These are phyloP conservation scores for Austroboletus sp. DNA, from an alignment of 1,284 basidiomycete genomes.

Conservation along the genomic window DNA sequence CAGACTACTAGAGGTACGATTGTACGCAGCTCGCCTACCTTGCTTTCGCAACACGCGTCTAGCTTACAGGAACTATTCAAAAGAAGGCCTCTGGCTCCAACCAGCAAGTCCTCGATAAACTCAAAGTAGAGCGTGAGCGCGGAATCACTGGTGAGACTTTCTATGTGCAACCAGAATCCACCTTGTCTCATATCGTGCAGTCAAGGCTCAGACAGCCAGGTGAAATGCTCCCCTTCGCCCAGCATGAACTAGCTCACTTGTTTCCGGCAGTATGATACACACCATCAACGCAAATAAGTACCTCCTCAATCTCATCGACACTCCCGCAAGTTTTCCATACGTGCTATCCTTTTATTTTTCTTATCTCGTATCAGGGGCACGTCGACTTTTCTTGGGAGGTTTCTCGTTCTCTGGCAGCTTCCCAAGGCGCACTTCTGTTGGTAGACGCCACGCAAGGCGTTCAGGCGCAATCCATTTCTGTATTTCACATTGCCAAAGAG, in stretches of 20 bases:
- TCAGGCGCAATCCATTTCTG: conserved; percentile 95
- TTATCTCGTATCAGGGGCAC: conserved; percentile 58
- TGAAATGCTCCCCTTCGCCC: conserved; percentile 23
- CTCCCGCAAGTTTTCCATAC: conserved; percentile 55
- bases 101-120: conserved; percentile 88
- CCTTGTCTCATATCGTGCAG: conserved; percentile 30
- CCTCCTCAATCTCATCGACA: conserved; percentile 94
- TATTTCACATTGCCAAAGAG: conserved; percentile 84
- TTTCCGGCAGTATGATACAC: conserved; percentile 66
- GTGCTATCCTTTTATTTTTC: background rate
- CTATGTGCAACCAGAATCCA: background rate
- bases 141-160: conserved; percentile 74
- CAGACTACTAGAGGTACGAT: conserved; percentile 62
- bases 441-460: conserved; percentile 97
- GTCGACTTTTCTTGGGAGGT: conserved; percentile 98
- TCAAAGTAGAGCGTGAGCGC: conserved; percentile 93
- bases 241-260: conserved; percentile 4
- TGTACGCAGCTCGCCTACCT: background rate
- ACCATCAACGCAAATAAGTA: conserved; percentile 49
- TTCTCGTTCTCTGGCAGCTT: conserved; percentile 85
- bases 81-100: conserved; percentile 61
- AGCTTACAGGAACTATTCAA: conserved; percentile 85
- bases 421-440: conserved; percentile 85
- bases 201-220: conserved; percentile 90
- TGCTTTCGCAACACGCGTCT: conserved; percentile 11